Base-by-base conservation (phyloP, 192 early-diverging fungal species). In the Entomortierella parvispora region DNA sequence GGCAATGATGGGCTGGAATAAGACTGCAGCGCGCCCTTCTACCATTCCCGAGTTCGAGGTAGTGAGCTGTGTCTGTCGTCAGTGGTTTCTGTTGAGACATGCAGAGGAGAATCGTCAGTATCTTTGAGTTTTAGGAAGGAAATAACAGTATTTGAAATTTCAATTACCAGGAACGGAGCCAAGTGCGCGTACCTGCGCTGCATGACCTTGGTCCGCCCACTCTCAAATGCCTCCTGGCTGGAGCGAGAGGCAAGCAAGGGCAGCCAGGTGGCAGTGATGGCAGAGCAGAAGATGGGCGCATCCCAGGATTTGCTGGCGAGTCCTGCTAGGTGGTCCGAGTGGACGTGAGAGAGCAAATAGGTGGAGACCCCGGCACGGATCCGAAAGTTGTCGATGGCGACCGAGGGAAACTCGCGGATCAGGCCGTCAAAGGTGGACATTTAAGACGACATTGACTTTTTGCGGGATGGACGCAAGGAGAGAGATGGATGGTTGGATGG, bases 361-460 rank as follows among this genome's bases (percentile, higher is more conserved):
- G 69, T 58, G 1, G 51, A 60, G 14, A 80, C 62, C 2, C 70
- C 55, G 7, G 66, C 64, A 17, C 62, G 57, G 42, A 52, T 10
- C 12, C 26, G 34, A 52, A 80, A 87, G 33, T 70, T 59, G 54
- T 87, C 85, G 55, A 83, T 76, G 33, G 60, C 52, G 11, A 87
- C 78, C 14, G 75, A 54, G 5, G 85, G 85, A 64, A 83, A 87
- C 61, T 87, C 80, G 32, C 83, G 66, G 20, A 86, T 81, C 51
- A 78, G 78, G 10, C 85, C 85, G 46, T 86, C 85, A 76, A 86
- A 86, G 2, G 85, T 84, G 20, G 71, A 78, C 85, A 86, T 86
- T 37, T n/a, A n/a, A n/a, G n/a, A n/a, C 37, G 18, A 18, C 37
- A 15, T 55, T 23, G 11, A 26, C 23, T 23, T 47, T 2, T 26